Base-by-base conservation (phyloP, 108 stramenopile genomes). In the Conticribra weissflogii region DNA sequence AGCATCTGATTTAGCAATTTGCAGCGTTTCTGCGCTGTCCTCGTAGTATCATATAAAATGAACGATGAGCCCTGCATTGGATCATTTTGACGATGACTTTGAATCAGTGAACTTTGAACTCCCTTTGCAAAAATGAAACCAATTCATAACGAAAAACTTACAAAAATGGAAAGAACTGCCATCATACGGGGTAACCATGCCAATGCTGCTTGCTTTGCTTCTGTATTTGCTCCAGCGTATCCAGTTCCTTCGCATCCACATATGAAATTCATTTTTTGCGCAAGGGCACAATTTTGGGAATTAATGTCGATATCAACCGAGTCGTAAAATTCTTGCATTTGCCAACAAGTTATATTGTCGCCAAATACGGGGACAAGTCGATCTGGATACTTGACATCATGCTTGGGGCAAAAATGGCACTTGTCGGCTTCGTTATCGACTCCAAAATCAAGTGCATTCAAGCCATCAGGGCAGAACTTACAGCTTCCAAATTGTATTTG, bases 1-100 rank as follows among this genome's bases (percentile, higher is more conserved):
- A 66, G 2, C 18, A 66, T 18, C 27, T 66, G 64, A 54, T 66
- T 52, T 30, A 54, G n/a, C 64, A 66, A 27, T 24, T 66, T n/a
- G 7, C 30, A 4, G 8, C 64, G 28, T 31, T 28, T 57, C 29
- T 57, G 8, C 17, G 16, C 12, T 0, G 8, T 32, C 28, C 28
- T 57, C 2, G 56, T 15, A 1, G 19, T 53, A 18, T 54, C 46
- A 22, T 21, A 24, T 21, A 48, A 1, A 31, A 62, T 62, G 36
- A 48, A 27, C 9, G 25, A 46, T 2, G 44, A 46, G 17, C 46
- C 44, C 60, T 47, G 25, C 21, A n/a, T n/a, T n/a, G n/a, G n/a
- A n/a, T n/a, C n/a, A n/a, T n/a, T n/a, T n/a, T n/a, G n/a, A n/a
- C n/a, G n/a, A n/a, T n/a, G n/a, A n/a, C n/a, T n/a, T n/a, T n/a